Base-by-base conservation (phyloP, 768 basidiomycete species). In the Amyloporia xantha region DNA sequence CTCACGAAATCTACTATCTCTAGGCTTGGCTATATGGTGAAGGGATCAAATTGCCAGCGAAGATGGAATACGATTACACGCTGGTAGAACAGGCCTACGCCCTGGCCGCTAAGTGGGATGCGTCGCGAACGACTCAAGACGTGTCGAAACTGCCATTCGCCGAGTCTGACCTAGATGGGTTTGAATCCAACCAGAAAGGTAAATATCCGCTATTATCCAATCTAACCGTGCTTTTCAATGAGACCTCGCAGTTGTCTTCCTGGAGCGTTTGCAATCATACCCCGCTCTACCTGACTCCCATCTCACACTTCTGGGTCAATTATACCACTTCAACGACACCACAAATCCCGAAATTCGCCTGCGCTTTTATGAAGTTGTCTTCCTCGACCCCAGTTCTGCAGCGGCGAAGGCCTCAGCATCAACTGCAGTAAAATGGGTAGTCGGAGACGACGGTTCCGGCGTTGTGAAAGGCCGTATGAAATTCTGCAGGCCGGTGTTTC, bases 21-120 rank as follows among this genome's bases (percentile, higher is more conserved):
- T 35, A 86, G 85, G 79, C 77, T 11, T 95, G 91, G 91, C 66
- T 95, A 27, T 79, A 85, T 54, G 91, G 91, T 28, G 82, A 87
- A 62, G 89, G 91, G 2, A 54, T 74, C 5, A 70, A 77, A 51
- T 76, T 95, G 10, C 89, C 89, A 1, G 86, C 81, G 0, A 69
- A 83, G 50, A 74, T 89, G 66, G 72, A 81, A 50, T 93, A 91
- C 50, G 91, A 94, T 53, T 70, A 73, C 25, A 75, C 81, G 1
- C 72, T 94, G 21, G 87, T 87, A 0, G 67, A 76, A 48, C 70
- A 78, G 46, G 83, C 89, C 5, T 87, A 84, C 57, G 74, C 67
- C 4, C 77, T 94, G 7, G 91, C 91, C 3, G 71, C 71, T 28
- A 71, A 75, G 44, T 95, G 91, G 91, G 76, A 90, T 57, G 65